phyloP scores from a whole-genome alignment of 192 early-diverging fungal species.

The Chytriomyces sp. region DNA sequence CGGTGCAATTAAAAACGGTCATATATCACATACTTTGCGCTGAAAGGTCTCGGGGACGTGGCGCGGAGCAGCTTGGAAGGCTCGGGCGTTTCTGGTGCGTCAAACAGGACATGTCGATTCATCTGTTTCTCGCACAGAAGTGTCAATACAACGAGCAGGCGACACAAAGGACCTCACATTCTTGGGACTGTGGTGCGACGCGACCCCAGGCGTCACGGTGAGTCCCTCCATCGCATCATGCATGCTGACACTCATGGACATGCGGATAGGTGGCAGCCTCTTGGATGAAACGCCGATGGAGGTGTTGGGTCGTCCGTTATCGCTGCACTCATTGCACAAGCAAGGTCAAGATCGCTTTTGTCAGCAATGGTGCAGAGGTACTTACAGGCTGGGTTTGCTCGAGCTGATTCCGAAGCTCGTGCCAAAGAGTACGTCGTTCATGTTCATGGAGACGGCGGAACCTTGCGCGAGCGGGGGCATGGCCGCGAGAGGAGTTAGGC shows the following conservation, averaged over 20 bases:
- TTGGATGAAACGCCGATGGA: not conserved
- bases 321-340: not conserved
- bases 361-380: not conserved
- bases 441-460: not conserved
- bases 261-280: slow-evolving; percentile 3
- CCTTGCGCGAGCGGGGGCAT: not conserved
- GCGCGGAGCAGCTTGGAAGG: not conserved
- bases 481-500: slow-evolving; percentile 37
- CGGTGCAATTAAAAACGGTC: not conserved
- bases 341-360: not conserved
- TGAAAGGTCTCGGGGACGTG: slow-evolving; percentile 7
- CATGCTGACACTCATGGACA: not conserved
- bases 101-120: slow-evolving; percentile 19
- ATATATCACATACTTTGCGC: slow-evolving; percentile 9
- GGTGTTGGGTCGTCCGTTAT: slow-evolving; percentile 6
- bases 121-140: not conserved
- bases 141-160: not conserved
- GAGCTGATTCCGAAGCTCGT: slow-evolving; percentile 36
- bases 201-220: not conserved
- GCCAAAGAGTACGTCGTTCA: slow-evolving; percentile 46
- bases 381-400: not conserved
- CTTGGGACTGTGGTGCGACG: not conserved
- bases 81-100: slow-evolving; percentile 2
- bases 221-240: not conserved
- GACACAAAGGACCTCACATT: not conserved